A percentile compares a stretch with the other conserved stretches of the same genome.
These are phyloP conservation scores for Lichtheimia ramosa DNA, from an alignment of 371 early-diverging fungal species.

Conservation along the genomic window DNA sequence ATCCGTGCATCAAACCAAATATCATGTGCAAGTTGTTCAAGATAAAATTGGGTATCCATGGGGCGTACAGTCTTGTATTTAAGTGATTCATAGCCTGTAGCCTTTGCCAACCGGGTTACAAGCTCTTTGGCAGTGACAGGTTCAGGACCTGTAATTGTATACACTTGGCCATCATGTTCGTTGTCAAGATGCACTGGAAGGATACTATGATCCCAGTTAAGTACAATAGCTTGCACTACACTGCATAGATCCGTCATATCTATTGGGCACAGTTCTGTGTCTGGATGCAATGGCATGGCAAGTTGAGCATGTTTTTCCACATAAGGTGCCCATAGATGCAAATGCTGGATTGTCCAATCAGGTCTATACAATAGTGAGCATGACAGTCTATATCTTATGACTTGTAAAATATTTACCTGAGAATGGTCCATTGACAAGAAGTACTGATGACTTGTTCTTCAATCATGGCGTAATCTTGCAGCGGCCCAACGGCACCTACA, in stretches of 20 bases:
- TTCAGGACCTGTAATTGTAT: conserved; percentile 40
- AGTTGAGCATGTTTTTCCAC: conserved; percentile 23
- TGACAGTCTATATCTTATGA: neutral
- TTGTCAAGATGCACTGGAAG: conserved; percentile 13
- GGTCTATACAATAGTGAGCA: conserved; percentile 22
- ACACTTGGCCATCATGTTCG: conserved; percentile 32
- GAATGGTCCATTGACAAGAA: conserved; percentile 36
- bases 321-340: conserved; percentile 34
- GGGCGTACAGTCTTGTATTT: conserved; percentile 22
- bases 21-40: conserved; percentile 25
- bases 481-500: conserved; percentile 32
- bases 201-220: neutral
- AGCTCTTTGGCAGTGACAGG: conserved; percentile 27
- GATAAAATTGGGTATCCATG: conserved; percentile 36
- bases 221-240: conserved; percentile 18
- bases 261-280: conserved; percentile 33
- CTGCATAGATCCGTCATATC: conserved; percentile 39
- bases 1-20: conserved; percentile 47
- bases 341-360: conserved; percentile 44
- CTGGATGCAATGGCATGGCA: conserved; percentile 23
- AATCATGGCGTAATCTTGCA: conserved; percentile 34
- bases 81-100: conserved; percentile 22
- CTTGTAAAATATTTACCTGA: conserved; percentile 25
- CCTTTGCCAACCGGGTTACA: conserved; percentile 17
- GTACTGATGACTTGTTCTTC: conserved; percentile 38